These are phyloP conservation scores for Phytophthora rubi DNA, from an alignment of 352 stramenopile genomes.

Conservation along the genomic window DNA sequence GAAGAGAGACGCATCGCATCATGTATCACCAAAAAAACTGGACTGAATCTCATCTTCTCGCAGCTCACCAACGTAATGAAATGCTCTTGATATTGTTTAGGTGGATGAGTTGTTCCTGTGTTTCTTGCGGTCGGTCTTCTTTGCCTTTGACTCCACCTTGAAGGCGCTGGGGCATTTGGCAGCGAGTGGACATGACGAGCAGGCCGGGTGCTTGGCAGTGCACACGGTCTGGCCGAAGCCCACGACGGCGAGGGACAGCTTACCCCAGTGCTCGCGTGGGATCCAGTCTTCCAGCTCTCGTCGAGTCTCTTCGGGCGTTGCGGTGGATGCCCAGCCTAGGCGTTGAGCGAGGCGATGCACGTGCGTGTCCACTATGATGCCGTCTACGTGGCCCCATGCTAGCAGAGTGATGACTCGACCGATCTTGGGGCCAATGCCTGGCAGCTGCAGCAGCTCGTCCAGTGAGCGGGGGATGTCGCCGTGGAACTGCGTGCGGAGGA, in stretches of 20 bases:
- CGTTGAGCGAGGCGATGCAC: slow-evolving; percentile 74
- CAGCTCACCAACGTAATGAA: slow-evolving; percentile 19
- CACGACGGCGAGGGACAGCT: slow-evolving; percentile 69
- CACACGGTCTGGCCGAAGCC: slow-evolving; percentile 81
- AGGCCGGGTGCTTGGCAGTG: slow-evolving; percentile 59
- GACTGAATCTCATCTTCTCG: not conserved
- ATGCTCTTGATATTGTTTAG: slow-evolving; percentile 12
- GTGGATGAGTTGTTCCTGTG: not conserved
- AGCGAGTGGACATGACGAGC: slow-evolving; percentile 59
- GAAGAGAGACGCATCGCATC: slow-evolving; percentile 1
- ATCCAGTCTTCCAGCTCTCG: slow-evolving; percentile 70
- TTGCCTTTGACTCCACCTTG: slow-evolving; percentile 21
- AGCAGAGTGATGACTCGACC: slow-evolving; percentile 69
- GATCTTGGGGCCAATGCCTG: slow-evolving; percentile 80
- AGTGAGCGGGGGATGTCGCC: slow-evolving; percentile 60
- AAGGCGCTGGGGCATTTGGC: slow-evolving; percentile 62
- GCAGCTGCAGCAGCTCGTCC: slow-evolving; percentile 51
- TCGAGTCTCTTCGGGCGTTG: slow-evolving; percentile 52
- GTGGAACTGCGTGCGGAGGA: slow-evolving; percentile 40
- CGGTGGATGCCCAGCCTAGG: slow-evolving; percentile 52
- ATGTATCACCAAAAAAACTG: slow-evolving; percentile 19
- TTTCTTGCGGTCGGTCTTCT: slow-evolving; percentile 19
- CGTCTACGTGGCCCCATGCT: slow-evolving; percentile 66
- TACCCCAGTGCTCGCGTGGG: slow-evolving; percentile 58
- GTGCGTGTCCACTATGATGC: slow-evolving; percentile 83